These are phyloP conservation scores for Didymella arachidicola DNA, from an alignment of 2,329 filamentous ascomycete genomes.

Conservation along the genomic window DNA sequence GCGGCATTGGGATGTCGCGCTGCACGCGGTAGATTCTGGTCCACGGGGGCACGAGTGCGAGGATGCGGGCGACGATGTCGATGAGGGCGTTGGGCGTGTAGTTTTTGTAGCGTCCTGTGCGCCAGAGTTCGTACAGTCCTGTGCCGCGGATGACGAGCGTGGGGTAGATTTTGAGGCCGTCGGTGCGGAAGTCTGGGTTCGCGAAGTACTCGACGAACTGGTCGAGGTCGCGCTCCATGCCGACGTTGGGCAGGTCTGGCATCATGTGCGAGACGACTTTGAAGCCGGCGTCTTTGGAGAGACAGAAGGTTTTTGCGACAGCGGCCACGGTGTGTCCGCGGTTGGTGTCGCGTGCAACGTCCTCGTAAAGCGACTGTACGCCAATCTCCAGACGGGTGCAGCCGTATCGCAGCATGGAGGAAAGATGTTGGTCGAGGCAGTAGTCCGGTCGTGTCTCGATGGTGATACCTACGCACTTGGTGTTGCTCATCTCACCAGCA, in stretches of 20 bases:
- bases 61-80: constrained; percentile 93
- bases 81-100: constrained; percentile 97
- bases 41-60: constrained; percentile 95
- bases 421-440: constrained; percentile 92
- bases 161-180: constrained; percentile 97
- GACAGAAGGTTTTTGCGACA: constrained; percentile 93
- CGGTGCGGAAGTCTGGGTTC: constrained; percentile 93
- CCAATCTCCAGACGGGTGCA: constrained; percentile 94
- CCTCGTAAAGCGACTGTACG: constrained; percentile 96
- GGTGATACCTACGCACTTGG: constrained; percentile 98
- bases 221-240: constrained; percentile 96
- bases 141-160: constrained; percentile 97
- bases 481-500: constrained; percentile 93
- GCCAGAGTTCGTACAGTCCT: constrained; percentile 95
- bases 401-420: constrained; percentile 96
- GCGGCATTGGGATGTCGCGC: constrained; percentile 98
- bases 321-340: constrained; percentile 94
- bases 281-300: constrained; percentile 98
- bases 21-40: constrained; percentile 98
- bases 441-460: constrained; percentile 98
- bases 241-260: constrained; percentile 97
- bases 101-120: constrained; percentile 96
- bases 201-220: constrained; percentile 99
- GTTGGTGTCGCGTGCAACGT: constrained; percentile 97
- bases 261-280: constrained; percentile 99